Percentiles rank a stretch among this genome's conserved stretches.
These are phyloP conservation scores for Eucommia ulmoides DNA, from an alignment of 257 asterid genomes.

Conservation along the genomic window DNA sequence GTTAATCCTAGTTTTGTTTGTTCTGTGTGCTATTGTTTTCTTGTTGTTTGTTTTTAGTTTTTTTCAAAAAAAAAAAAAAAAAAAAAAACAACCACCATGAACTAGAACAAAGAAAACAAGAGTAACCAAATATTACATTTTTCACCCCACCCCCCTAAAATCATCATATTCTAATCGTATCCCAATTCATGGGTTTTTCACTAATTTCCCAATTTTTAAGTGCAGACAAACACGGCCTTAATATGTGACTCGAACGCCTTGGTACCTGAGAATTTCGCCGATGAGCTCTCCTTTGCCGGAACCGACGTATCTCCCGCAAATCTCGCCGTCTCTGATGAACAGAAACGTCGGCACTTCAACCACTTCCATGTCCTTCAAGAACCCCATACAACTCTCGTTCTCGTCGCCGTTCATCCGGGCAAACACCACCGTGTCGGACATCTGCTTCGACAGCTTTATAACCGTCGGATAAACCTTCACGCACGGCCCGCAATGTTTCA, in stretches of 20 bases:
- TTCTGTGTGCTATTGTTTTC: too few species aligned
- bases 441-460: constrained; percentile 66
- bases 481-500: constrained; percentile 96
- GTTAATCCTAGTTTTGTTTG: too few species aligned
- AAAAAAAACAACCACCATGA: too few species aligned
- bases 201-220: too few species aligned
- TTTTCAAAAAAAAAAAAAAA: too few species aligned
- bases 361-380: constrained; percentile 76
- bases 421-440: constrained; percentile 66
- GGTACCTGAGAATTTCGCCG: constrained; percentile 92
- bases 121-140: too few species aligned
- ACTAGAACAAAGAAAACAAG: too few species aligned
- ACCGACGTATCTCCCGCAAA: constrained; percentile 81
- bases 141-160: too few species aligned
- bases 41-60: too few species aligned
- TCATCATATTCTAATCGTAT: too few species aligned
- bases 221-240: too few species aligned
- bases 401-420: constrained; percentile 98
- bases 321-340: constrained; percentile 79
- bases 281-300: constrained; percentile 96
- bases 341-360: constrained; percentile 87
- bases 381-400: constrained; percentile 89
- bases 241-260: constrained; percentile 82
- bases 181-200: too few species aligned
- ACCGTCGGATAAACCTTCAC: constrained; percentile 94